Base-by-base conservation (phyloP, 2,329 filamentous ascomycete genomes). In the Geoglossum cookeanum region DNA sequence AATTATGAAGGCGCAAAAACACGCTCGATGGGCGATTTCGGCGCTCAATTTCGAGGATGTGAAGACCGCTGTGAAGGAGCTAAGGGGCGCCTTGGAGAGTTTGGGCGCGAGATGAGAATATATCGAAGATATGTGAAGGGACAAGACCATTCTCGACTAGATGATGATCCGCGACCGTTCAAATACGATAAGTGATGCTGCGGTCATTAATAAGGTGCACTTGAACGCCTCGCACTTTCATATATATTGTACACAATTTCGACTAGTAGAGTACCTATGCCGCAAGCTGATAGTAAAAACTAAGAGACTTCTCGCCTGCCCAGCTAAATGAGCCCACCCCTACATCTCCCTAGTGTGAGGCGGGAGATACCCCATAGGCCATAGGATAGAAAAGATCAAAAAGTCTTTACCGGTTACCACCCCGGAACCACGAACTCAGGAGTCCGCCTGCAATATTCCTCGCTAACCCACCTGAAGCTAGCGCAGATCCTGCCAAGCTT, bases 11-110 rank as follows among this genome's bases (percentile, higher is more conserved):
- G 91, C 92, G 3, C 89, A 95, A 68, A 98, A 97, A 68, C 92
- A 97, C 71, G 90, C 91, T 1, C 89, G 88, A 65, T 98, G 88
- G 87, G 92, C 92, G 0, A 94, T 97, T 47, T 96, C 90, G 9
- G 92, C 92, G 0, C 72, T 98, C 53, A 95, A 96, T 64, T 98
- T 98, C 69, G 92, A 98, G 63, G 92, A 98, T 67, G 85, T 94
- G 1, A 76, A 83, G 1, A 98, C 92, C 0, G 92, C 92, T 0
- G 83, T 97, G 3, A 83, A 83, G 65, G 90, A 98, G 66, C 69
- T 98, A 60, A 79, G 80, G 56, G 81, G 79, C 59, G 92, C 92
- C 2, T 71, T 98, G 60, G 74, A 78, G 58, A 71, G 75, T 17
- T 71, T 96, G 54, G 87, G 49, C 17, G 49, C 49, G 5, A 53